A percentile compares a stretch with the other conserved stretches of the same genome.
phyloP scores from a whole-genome alignment of 371 early-diverging fungal species.

The Cokeromyces recurvatus region DNA sequence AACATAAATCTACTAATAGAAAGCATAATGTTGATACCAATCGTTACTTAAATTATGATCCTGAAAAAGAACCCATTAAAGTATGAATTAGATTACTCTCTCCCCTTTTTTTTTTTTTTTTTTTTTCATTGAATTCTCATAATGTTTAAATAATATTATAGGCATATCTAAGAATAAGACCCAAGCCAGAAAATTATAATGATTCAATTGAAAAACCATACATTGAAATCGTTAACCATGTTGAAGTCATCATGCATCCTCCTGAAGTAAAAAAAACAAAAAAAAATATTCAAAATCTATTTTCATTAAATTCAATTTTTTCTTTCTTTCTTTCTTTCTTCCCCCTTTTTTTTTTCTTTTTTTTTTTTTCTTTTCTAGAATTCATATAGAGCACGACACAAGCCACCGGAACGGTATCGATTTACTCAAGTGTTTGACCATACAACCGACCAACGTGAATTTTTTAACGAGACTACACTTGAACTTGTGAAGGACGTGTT shows the following conservation, averaged over 20 bases:
- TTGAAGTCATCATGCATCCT: conserved; percentile 42
- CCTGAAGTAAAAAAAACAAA: conserved; percentile 25
- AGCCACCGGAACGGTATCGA: conserved; percentile 54
- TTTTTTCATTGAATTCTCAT: too few relatives aligned
- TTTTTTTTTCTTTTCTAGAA: too few relatives aligned
- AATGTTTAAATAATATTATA: conserved; percentile 5
- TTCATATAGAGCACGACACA: too few relatives aligned
- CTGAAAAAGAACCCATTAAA: conserved; percentile 6
- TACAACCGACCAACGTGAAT: conserved; percentile 36
- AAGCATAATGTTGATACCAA: too few relatives aligned
- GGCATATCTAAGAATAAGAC: conserved; percentile 45
- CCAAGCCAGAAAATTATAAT: conserved; percentile 12
- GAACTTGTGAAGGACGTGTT: conserved; percentile 49
- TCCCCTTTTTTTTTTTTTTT: background rate
- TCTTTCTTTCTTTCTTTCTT: too few relatives aligned
- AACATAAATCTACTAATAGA: too few relatives aligned
- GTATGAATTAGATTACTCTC: background rate
- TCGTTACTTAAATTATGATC: background rate
- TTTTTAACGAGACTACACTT: conserved; percentile 57
- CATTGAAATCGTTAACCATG: conserved; percentile 37
- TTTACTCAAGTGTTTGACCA: conserved; percentile 63
- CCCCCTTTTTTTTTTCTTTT: too few relatives aligned
- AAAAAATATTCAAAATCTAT: background rate
- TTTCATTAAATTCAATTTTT: too few relatives aligned
- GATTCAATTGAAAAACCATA: conserved; percentile 20